Conservation (phyloP, 306 rosid genomes). For the Senna tora region DNA sequence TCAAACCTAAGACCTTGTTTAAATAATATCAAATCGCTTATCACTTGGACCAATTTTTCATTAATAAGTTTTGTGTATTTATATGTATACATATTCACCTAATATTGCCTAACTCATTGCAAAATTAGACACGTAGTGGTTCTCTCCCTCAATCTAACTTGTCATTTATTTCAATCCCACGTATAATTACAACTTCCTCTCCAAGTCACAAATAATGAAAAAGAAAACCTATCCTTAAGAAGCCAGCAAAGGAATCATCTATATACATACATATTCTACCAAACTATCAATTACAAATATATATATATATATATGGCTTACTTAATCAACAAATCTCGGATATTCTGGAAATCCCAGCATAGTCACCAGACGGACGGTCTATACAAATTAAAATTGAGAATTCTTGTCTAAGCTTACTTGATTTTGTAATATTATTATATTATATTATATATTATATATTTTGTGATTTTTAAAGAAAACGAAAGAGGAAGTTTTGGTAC, state of each 20-base stretch:
- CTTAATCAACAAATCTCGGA: background rate
- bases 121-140: constrained; percentile 4
- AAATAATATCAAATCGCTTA: too few species aligned
- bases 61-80: too few species aligned
- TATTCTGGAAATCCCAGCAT: background rate
- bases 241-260: constrained; percentile 10
- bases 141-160: background rate
- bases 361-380: too few species aligned
- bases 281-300: background rate
- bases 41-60: too few species aligned
- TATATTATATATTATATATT: too few species aligned
- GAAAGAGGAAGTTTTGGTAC: too few species aligned
- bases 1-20: too few species aligned
- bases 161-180: background rate
- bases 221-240: constrained; percentile 7
- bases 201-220: background rate
- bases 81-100: too few species aligned
- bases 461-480: background rate
- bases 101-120: background rate
- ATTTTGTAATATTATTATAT: too few species aligned
- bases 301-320: background rate
- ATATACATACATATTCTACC: background rate
- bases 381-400: too few species aligned
- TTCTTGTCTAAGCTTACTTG: too few species aligned
- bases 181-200: constrained; percentile 4